Conservation (phyloP, 2,329 filamentous ascomycete species). For the Arthroderma uncinatum region DNA sequence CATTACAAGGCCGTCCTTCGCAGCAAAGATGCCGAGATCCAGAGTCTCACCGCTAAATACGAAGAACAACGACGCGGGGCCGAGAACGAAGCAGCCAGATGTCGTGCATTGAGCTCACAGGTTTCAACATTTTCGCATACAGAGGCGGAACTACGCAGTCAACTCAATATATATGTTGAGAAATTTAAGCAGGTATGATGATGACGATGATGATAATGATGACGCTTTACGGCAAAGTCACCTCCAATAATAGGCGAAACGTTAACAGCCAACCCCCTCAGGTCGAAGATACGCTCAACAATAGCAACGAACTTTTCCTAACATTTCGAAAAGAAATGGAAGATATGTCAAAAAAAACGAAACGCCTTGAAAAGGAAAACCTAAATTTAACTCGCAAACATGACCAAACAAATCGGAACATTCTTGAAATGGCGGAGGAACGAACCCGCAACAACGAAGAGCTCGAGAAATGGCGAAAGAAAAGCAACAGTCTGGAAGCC, state of each 20-base stretch:
- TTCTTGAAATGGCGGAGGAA: slow-evolving; percentile 94
- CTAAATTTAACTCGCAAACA: slow-evolving; percentile 83
- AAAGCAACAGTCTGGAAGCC: slow-evolving; percentile 82
- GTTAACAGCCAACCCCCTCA: slow-evolving; percentile 37
- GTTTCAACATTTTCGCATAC: slow-evolving; percentile 94
- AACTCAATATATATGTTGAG: slow-evolving; percentile 96
- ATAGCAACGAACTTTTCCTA: slow-evolving; percentile 92
- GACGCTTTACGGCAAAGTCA: not conserved
- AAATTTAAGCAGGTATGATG: slow-evolving; percentile 93
- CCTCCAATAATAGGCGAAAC: not conserved
- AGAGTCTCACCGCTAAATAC: slow-evolving; percentile 76
- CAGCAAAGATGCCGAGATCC: slow-evolving; percentile 90
- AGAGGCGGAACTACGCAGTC: slow-evolving; percentile 82
- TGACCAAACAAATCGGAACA: slow-evolving; percentile 85
- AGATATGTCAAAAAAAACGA: slow-evolving; percentile 99
- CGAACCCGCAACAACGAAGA: slow-evolving; percentile 64
- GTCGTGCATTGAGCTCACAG: slow-evolving; percentile 76
- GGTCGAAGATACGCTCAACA: slow-evolving; percentile 98
- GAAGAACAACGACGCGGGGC: slow-evolving; percentile 84
- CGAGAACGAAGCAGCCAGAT: slow-evolving; percentile 67
- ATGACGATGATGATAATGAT: not conserved
- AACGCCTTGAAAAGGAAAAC: slow-evolving; percentile 93
- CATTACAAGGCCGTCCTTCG: slow-evolving; percentile 88
- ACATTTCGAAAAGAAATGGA: slow-evolving; percentile 99
- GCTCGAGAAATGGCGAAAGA: slow-evolving; percentile 67